phyloP scores from a whole-genome alignment of 208 protist species.

The Crithidia sp. region DNA sequence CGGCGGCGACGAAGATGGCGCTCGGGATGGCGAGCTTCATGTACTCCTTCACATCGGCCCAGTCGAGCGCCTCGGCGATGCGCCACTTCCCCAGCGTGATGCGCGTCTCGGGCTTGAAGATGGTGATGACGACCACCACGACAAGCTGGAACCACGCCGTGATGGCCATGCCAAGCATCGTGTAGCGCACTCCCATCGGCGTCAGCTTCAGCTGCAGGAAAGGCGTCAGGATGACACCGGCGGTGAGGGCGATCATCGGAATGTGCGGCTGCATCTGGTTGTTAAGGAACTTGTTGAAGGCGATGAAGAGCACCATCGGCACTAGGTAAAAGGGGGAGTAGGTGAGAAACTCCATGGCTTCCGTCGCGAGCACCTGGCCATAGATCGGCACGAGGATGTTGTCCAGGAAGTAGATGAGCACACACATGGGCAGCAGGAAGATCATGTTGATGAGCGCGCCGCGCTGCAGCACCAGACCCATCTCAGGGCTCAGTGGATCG shows the following conservation, averaged over 20 bases:
- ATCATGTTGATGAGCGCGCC: slow-evolving; percentile 77
- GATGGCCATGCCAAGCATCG: slow-evolving; percentile 85
- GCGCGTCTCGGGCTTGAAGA: slow-evolving; percentile 71
- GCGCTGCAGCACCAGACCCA: slow-evolving; percentile 80
- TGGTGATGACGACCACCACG: slow-evolving; percentile 64
- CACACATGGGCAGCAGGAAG: slow-evolving; percentile 62
- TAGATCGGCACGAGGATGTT: slow-evolving; percentile 59
- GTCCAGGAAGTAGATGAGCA: slow-evolving; percentile 55
- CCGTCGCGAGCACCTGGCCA: slow-evolving; percentile 46
- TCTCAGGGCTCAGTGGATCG: slow-evolving; percentile 65
- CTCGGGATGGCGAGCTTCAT: slow-evolving; percentile 81
- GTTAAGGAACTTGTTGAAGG: slow-evolving; percentile 86
- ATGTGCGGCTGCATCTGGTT: slow-evolving; percentile 88
- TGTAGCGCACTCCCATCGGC: slow-evolving; percentile 78
- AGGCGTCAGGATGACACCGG: slow-evolving; percentile 67
- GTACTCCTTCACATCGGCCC: slow-evolving; percentile 75
- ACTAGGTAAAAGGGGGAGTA: slow-evolving; percentile 71
- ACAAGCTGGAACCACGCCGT: slow-evolving; percentile 76
- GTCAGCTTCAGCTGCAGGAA: slow-evolving; percentile 74
- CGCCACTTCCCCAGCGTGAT: slow-evolving; percentile 70
- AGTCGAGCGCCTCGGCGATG: slow-evolving; percentile 65
- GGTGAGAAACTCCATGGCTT: slow-evolving; percentile 70
- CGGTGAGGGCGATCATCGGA: slow-evolving; percentile 80
- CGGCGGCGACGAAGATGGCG: slow-evolving; percentile 85
- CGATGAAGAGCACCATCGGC: slow-evolving; percentile 70